Base-by-base conservation (phyloP, 768 basidiomycete genomes). In the Lactarius psammicola region DNA sequence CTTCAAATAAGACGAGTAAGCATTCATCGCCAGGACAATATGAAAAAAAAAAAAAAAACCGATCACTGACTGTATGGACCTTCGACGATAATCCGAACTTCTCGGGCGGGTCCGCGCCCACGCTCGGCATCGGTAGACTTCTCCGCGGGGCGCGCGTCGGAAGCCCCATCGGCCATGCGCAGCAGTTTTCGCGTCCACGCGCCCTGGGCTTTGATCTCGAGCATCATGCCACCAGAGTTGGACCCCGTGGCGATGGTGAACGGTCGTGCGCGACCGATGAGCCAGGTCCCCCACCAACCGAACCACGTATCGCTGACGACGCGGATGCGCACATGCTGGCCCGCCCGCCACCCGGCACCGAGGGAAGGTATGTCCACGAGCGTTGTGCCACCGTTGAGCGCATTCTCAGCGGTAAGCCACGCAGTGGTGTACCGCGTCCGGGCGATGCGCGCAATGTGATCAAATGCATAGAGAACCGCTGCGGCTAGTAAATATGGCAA, bases 261-360 rank as follows among this genome's bases (percentile, higher is more conserved):
- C 8, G 66, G 67, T 28, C 69, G 67, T 26, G 56, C 42, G 30
- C 70, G 69, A 42, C 61, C 26, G 17, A 69, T 5, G 36, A 61
- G 18, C 60, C 61, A 68, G 13, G 62, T 63, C 10, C 58, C 15
- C 60, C 49, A 71, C 76, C 80, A 78, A 20, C 76, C 77, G 13
- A 74, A 63, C 72, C 74, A 71, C 2, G 80, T 77, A 76, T 78
- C 77, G 26, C 74, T 77, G 1, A 83, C 74, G 0, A 82, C 75
- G 51, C 82, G 76, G 33, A 87, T 66, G 55, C 85, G 80, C 53
- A 87, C 83, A 70, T 87, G 85, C 69, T 87, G 85, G 3, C 87
- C 85, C 0, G 84, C 78, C 33, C 84, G 76, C 85, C 85, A 87
- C 23, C 86, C 86, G 0, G 77, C 75, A 56, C 77, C 79, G 53